Percentiles rank a stretch among this genome's conserved stretches.
phyloP scores from a whole-genome alignment of 2,329 filamentous ascomycete genomes.

The Ambrosiella beaveri region DNA sequence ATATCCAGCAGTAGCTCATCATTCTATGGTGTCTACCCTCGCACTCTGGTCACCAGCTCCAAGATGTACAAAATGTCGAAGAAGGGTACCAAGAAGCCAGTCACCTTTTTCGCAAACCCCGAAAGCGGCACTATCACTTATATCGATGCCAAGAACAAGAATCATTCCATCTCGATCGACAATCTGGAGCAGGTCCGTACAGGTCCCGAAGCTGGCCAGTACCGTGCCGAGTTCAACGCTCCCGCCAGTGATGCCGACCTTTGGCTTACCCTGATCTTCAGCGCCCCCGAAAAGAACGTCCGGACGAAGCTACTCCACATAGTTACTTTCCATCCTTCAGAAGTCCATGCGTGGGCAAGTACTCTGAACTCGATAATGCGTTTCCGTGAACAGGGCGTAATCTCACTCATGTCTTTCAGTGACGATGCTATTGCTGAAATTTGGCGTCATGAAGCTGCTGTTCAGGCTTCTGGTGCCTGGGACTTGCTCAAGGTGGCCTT shows the following conservation, averaged over 20 bases:
- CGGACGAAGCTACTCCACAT: conserved; percentile 81
- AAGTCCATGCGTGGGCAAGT: conserved; percentile 63
- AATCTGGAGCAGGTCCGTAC: conserved; percentile 83
- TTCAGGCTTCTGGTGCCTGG: conserved; percentile 37
- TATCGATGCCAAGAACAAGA: conserved; percentile 64
- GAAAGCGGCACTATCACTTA: conserved; percentile 63
- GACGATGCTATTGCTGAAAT: conserved; percentile 67
- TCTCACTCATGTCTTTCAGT: conserved; percentile 69
- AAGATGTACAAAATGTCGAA: conserved; percentile 69
- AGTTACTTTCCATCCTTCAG: conserved; percentile 55
- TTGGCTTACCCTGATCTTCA: conserved; percentile 86
- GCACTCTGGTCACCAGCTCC: conserved; percentile 62
- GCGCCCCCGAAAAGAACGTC: conserved; percentile 45
- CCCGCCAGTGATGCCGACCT: conserved; percentile 47
- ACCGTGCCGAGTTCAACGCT: conserved; percentile 66
- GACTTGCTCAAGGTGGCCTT: conserved; percentile 38
- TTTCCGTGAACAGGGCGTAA: conserved; percentile 79
- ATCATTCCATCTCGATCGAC: conserved; percentile 83
- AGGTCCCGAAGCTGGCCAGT: conserved; percentile 71
- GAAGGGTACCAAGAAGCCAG: conserved; percentile 51
- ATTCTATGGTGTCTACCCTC: conserved; percentile 54
- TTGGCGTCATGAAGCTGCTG: conserved; percentile 72
- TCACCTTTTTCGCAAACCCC: conserved; percentile 57
- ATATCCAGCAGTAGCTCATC: not conserved
- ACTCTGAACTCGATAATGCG: conserved; percentile 72